phyloP scores from a whole-genome alignment of 306 rosid genomes.

The Lathyrus aphaca region DNA sequence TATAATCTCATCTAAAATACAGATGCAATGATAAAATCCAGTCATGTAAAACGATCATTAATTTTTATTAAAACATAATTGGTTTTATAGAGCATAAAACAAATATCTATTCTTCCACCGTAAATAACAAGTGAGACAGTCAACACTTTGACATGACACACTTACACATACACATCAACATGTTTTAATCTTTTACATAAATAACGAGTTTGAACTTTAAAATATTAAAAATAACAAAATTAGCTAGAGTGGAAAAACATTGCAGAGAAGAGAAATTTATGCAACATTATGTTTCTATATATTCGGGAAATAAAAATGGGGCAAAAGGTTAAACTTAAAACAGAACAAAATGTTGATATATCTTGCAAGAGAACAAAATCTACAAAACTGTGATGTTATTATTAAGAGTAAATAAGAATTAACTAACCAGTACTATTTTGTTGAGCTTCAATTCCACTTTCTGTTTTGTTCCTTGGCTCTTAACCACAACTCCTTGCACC shows the following conservation, averaged over 20 bases:
- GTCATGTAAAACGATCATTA: conserved; percentile 1
- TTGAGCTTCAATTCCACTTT: conserved; percentile 88
- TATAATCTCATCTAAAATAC: not conserved
- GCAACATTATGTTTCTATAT: not conserved
- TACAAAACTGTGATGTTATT: too few relatives aligned
- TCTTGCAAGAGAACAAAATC: conserved; percentile 3
- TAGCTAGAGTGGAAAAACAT: not conserved
- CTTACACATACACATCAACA: too few relatives aligned
- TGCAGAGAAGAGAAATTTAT: not conserved
- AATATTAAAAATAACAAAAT: too few relatives aligned
- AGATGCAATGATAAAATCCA: conserved; percentile 11
- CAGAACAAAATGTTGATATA: not conserved
- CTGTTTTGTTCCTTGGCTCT: conserved; percentile 91
- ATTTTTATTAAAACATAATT: not conserved
- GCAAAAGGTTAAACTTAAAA: not conserved
- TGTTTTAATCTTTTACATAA: too few relatives aligned
- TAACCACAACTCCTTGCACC: conserved; percentile 79
- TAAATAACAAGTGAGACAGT: conserved; percentile 26
- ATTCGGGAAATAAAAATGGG: not conserved
- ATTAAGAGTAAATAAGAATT: not conserved
- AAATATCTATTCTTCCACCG: conserved; percentile 22
- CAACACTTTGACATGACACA: conserved; percentile 1
- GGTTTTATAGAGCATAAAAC: not conserved
- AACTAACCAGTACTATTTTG: conserved; percentile 79
- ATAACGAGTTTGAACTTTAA: too few relatives aligned